Conservation (phyloP, 495 filamentous ascomycete species). For the Xanthoparmelia taractica region DNA sequence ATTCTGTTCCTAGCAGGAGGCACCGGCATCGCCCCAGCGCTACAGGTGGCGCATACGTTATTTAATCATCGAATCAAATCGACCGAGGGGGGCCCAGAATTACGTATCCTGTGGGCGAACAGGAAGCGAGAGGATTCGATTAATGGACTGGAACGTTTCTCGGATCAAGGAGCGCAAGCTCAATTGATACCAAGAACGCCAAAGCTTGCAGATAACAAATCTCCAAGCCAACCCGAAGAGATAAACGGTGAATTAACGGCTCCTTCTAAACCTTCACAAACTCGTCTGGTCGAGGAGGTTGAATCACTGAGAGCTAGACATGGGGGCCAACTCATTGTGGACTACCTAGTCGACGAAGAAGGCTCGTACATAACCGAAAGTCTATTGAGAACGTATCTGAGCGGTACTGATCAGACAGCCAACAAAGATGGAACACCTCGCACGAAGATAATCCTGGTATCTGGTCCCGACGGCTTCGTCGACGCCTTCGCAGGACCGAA, state of each 20-base stretch:
- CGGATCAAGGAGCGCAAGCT: neutral
- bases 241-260: neutral
- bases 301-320: conserved; percentile 49
- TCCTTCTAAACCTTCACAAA: conserved; percentile 9
- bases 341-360: conserved; percentile 77
- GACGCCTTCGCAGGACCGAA: conserved; percentile 70
- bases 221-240: neutral
- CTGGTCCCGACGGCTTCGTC: conserved; percentile 87
- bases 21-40: conserved; percentile 84
- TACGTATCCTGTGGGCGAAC: conserved; percentile 65
- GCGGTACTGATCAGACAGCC: conserved; percentile 27
- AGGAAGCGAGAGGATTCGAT: conserved; percentile 45
- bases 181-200: neutral
- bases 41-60: conserved; percentile 65
- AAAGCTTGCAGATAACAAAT: neutral
- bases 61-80: conserved; percentile 28
- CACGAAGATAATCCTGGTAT: conserved; percentile 64
- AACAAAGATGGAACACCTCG: conserved; percentile 25
- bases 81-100: conserved; percentile 28
- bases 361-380: conserved; percentile 50
- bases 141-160: neutral
- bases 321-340: conserved; percentile 48
- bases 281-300: conserved; percentile 54
- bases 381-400: conserved; percentile 33
- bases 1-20: conserved; percentile 86